Evolutionary conservation across 495 filamentous ascomycete species (phyloP), one percentile per base, ranked within the genome.

Genomic region (Trichoderma orchidacearum): DNA sequence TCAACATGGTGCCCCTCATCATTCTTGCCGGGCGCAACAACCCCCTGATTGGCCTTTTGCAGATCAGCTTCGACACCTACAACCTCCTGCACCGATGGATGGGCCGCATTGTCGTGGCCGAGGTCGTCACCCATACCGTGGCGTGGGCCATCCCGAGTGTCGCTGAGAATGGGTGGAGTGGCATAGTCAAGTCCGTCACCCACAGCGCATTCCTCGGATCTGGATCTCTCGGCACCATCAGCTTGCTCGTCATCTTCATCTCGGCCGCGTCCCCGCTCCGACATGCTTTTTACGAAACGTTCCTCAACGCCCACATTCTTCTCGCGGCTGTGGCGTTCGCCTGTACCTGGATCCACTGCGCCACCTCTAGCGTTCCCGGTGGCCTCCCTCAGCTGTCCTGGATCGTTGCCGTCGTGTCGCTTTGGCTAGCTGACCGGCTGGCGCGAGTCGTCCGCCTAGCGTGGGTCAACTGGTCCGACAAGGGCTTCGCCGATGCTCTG

Each of bases 71-170:
- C 70, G 94, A 98, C 72, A 95, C 91, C 0, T 96, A 90, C 77
- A 97, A 96, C 68, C 75, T 96, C 28, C 71, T 97, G 29, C 93
- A 98, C 68, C 84, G 93, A 34, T 98, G 93, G 92, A 83, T 97
- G 55, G 93, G 92, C 23, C 86, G 93, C 18, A 83, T 96, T 23
- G 81, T 94, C 6, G 83, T 87, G 18, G 45, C 92, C 13, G 87
- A 98, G 67, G 74, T 83, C 5, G 38, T 96, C 51, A 75, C 83
- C 12, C 93, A 97, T 65, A 86, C 85, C 3, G 51, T 77, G 50
- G 84, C 86, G 35, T 99, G 85, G 82, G 77, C 80, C 7, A 74
- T 85, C 54, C 84, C 83, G 53, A 82, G 87, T 60, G 78, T 82
- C 36, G 79, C 85, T 32, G 77, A 79, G 55, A 65, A 66, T 13